These are phyloP conservation scores for Xylaria sp. DNA, from an alignment of 2,329 filamentous ascomycete genomes.

Conservation along the genomic window DNA sequence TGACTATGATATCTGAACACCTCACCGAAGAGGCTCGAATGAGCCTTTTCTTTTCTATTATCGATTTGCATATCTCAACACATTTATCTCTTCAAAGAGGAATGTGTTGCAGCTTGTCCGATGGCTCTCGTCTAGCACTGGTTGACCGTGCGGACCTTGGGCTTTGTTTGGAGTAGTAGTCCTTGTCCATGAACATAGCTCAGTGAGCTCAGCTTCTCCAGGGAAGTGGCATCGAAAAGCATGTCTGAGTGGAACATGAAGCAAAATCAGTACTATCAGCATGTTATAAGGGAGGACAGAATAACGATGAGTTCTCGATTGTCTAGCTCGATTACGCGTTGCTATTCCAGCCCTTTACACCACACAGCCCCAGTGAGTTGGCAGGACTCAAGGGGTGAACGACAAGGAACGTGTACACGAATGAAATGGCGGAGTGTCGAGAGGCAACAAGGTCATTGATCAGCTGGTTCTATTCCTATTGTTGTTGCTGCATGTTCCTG, in stretches of 20 bases:
- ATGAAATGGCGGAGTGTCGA: slow-evolving; percentile 11
- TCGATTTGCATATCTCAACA: neutral
- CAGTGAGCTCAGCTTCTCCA: neutral
- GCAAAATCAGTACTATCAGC: neutral
- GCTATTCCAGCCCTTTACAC: neutral
- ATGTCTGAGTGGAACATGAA: neutral
- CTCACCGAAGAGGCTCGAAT: slow-evolving; percentile 1
- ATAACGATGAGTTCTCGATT: neutral
- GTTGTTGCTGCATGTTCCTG: slow-evolving; percentile 25
- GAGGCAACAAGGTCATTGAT: slow-evolving; percentile 2
- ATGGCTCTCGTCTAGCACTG: neutral
- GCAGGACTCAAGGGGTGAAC: neutral
- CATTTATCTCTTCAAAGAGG: neutral
- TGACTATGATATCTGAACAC: slow-evolving; percentile 3
- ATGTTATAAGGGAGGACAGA: neutral
- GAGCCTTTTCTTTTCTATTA: neutral
- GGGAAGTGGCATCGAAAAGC: neutral
- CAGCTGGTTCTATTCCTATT: slow-evolving; percentile 5
- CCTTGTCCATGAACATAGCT: neutral
- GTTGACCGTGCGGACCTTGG: slow-evolving; percentile 13
- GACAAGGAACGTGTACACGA: neutral
- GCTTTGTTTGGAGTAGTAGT: neutral
- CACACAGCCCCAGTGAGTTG: neutral
- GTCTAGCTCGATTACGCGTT: neutral
- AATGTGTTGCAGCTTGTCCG: slow-evolving; percentile 1